Base-by-base conservation (phyloP, 331 rosid genomes). In the Saraca asoca region DNA sequence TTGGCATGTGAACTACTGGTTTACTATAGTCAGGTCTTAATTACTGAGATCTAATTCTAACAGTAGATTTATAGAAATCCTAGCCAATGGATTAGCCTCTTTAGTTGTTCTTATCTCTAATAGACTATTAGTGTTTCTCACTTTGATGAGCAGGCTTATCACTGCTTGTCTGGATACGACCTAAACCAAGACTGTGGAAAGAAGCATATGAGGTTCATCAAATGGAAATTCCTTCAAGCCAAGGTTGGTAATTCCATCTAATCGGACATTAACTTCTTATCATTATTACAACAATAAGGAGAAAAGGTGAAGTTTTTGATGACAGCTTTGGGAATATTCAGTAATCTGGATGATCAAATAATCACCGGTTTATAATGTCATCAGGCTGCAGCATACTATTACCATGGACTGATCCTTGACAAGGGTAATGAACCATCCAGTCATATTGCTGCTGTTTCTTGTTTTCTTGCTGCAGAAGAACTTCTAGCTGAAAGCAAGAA, bases 351-450 rank as follows among this genome's bases (percentile, higher is more conserved):
- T 74, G 38, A 61, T 66, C 10, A 59, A 12, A 5, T 55, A 20
- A 11, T 52, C 20, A 68, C 37, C 18, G 14, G 0, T n/a, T 64
- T 15, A 6, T 39, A 17, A 61, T 56, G 41, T 51, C 16, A 58
- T 56, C 84, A 93, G 98, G 96, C 97, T 46, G 94, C 95, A 70
- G 90, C 97, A 6, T 93, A 90, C 82, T 87, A 93, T 87, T 93
- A 82, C 88, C 94, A 93, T 44, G 97, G 96, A 14, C 75, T 90
- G 76, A 81, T 93, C 49, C 87, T 93, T 18, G 98, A 88, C 86
- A 90, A 88, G 77, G 91, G 96, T 31, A 84, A 62, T 29, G 97
- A 93, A 66, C 95, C 89, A 45, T 77, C 87, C 51, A 65, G 79
- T 73, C 88, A 88, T 58, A 77, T 90, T 15, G 62, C 77, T 0